Evolutionary conservation across 345 rosid genomes (phyloP), one percentile per base, ranked within the genome.

Genomic region (Luvunga scandens): DNA sequence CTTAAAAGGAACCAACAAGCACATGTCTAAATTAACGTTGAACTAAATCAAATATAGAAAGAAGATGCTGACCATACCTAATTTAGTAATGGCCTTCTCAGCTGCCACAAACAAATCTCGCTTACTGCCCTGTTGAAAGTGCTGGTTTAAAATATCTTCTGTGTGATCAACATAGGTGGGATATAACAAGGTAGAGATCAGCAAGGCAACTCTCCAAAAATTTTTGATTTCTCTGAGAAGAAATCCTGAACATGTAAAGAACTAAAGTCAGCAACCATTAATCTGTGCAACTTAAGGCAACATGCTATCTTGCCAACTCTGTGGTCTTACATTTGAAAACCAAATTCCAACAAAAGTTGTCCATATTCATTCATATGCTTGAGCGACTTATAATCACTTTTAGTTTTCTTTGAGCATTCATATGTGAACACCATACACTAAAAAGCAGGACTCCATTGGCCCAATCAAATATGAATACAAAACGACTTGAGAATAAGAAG

Each of bases 211-310:
- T 71, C 90, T 92, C 99, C 99, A 95, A 72, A 85, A 88, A 27
- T 86, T 93, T 89, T 95, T 92, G 55, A 95, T 85, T 79, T 93
- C 98, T 75, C 90, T 87, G 28, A 95, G 88, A 56, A 93, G 84
- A 84, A 90, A 80, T 75, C 98, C 98, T 95, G 90, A 7, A 85
- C 38, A 59, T 34, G 18, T 2, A 34, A 65, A 50, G 77, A 30
- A 24, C n/a, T 19, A 56, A 31, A 72, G 28, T 53, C 72, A 75
- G 25, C 48, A 48, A 39, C 78, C 25, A 39, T 10, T n/a, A 72
- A 61, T 31, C 38, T 6, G 24, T 16, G 38, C 39, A 65, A 56
- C 33, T 56, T 18, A 16, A 61, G 21, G 27, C 50, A 31, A 31
- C 67, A 28, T 63, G 38, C 67, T 16, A 28, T 63, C 67, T 63